A percentile compares a stretch with the other conserved stretches of the same genome.
These are phyloP conservation scores for Pseudogymnoascus sp. DNA, from an alignment of 2,329 filamentous ascomycete genomes.

Conservation along the genomic window DNA sequence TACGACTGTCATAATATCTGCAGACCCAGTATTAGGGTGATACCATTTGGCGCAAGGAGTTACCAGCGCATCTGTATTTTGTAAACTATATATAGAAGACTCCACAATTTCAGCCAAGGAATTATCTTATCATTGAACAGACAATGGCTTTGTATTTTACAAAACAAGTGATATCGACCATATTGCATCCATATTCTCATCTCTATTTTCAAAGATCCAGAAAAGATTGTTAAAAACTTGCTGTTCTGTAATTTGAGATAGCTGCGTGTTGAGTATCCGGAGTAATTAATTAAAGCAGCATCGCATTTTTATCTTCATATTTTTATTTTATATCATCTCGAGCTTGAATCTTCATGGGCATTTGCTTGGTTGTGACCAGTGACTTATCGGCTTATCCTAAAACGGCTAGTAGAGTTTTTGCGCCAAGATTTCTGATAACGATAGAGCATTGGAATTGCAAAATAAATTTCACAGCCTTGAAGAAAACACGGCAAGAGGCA, in stretches of 20 bases:
- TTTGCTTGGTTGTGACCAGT: not conserved
- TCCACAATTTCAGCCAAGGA: not conserved
- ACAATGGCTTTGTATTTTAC: not conserved
- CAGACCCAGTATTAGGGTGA: not conserved
- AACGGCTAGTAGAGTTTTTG: not conserved
- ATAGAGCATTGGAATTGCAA: constrained; percentile 5
- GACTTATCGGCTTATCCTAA: not conserved
- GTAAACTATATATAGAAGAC: not conserved
- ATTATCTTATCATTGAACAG: not conserved
- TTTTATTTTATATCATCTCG: not conserved
- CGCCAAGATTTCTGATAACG: constrained; percentile 11
- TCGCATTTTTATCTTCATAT: not conserved
- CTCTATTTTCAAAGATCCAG: not conserved
- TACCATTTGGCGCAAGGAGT: constrained; percentile 1
- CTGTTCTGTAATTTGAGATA: not conserved
- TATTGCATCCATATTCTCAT: not conserved
- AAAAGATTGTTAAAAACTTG: not conserved
- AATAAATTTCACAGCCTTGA: constrained; percentile 11
- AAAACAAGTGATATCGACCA: not conserved
- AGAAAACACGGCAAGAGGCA: constrained; percentile 8
- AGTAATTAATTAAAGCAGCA: not conserved
- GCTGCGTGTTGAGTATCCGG: no score
- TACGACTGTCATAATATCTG: not conserved
- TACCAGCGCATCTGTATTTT: not conserved
- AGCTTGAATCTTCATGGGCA: not conserved